phyloP scores from a whole-genome alignment of 352 stramenopile species.

The Sclerospora graminicola region DNA sequence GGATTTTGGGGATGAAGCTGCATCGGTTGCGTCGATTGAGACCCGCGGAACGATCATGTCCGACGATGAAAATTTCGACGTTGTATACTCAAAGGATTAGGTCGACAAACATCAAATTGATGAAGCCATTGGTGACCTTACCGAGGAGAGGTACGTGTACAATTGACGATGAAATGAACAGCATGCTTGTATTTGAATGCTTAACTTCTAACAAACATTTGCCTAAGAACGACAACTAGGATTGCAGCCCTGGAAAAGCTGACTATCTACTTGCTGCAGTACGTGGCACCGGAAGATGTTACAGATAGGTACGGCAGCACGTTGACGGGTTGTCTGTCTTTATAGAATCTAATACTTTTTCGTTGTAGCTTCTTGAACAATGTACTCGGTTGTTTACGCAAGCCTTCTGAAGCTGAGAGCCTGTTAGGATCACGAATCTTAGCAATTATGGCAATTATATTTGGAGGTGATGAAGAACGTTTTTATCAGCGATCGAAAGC shows the following conservation, averaged over 20 bases:
- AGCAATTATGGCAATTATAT: slow-evolving; percentile 61
- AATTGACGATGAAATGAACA: background rate
- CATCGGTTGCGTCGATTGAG: slow-evolving; percentile 61
- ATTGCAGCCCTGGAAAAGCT: slow-evolving; percentile 66
- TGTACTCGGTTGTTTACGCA: slow-evolving; percentile 52
- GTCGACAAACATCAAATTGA: slow-evolving; percentile 60
- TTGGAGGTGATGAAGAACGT: slow-evolving; percentile 59
- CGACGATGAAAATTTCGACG: slow-evolving; percentile 61
- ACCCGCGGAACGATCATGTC: slow-evolving; percentile 48
- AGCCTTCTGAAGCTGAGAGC: slow-evolving; percentile 62
- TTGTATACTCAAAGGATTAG: slow-evolving; percentile 44
- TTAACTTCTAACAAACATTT: background rate
- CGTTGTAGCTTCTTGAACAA: slow-evolving; percentile 52
- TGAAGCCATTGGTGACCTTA: slow-evolving; percentile 68
- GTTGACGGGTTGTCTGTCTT: background rate
- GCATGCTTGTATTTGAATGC: slow-evolving; percentile 1
- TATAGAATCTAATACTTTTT: background rate
- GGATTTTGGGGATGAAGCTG: slow-evolving; percentile 55
- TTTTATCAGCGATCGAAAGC: slow-evolving; percentile 68
- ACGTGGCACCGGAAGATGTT: slow-evolving; percentile 50
- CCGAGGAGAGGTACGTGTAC: slow-evolving; percentile 51
- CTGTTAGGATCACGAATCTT: slow-evolving; percentile 59
- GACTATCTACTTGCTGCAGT: slow-evolving; percentile 48
- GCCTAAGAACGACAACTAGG: slow-evolving; percentile 50
- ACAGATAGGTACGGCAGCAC: slow-evolving; percentile 43